Conservation (phyloP, 768 basidiomycete species). For the Termitomyces sp. region DNA sequence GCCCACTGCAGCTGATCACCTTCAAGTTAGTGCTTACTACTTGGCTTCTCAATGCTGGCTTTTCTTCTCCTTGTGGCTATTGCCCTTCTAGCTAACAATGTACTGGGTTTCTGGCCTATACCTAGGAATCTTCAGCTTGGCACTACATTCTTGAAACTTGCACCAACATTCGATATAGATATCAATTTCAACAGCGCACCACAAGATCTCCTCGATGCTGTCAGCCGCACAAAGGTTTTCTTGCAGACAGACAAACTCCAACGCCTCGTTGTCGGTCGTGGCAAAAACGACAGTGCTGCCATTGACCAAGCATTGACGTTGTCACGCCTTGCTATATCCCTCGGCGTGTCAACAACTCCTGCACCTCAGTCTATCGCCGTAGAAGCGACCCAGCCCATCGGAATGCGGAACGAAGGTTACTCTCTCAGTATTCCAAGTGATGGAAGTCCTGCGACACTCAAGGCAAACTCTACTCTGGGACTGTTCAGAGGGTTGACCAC, state of each 20-base stretch:
- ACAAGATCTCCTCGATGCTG: conserved; percentile 55
- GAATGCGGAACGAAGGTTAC: conserved; percentile 57
- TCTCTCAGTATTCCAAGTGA: conserved; percentile 49
- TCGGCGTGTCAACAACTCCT: conserved; percentile 24
- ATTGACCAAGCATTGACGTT: conserved; percentile 39
- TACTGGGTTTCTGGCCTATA: conserved; percentile 42
- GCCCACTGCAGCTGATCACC: too few species aligned
- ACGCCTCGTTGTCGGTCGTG: conserved; percentile 57
- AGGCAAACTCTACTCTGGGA: conserved; percentile 63
- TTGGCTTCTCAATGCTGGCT: conserved; percentile 1
- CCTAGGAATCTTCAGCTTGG: conserved; percentile 44
- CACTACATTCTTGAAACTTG: conserved; percentile 40
- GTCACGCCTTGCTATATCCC: conserved; percentile 38
- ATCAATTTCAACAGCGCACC: conserved; percentile 40
- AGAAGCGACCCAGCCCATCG: conserved; percentile 49
- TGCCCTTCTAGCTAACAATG: conserved; percentile 5
- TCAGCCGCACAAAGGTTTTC: conserved; percentile 40
- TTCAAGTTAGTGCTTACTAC: too few species aligned
- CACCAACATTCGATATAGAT: conserved; percentile 47
- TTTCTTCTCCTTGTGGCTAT: conserved; percentile 1
- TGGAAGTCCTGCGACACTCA: conserved; percentile 50
- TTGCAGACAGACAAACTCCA: conserved; percentile 55
- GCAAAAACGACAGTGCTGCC: conserved; percentile 38
- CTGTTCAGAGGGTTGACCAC: conserved; percentile 74
- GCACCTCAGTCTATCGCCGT: conserved; percentile 43